Base-by-base conservation (phyloP, 768 basidiomycete species). In the Tephrocybe sp. region DNA sequence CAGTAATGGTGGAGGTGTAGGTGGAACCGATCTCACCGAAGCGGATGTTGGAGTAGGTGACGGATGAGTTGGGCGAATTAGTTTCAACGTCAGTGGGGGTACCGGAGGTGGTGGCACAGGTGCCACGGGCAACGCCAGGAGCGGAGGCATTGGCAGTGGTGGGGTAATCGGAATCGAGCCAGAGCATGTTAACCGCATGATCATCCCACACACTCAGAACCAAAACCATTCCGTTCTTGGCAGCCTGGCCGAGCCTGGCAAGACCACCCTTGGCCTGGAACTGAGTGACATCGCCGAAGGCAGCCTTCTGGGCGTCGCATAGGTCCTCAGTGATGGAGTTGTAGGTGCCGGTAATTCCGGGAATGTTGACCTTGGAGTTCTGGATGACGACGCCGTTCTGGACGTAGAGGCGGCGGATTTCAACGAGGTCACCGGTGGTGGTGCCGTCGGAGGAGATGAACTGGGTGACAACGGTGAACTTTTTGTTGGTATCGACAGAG, bases 381-480 rank as follows among this genome's bases (percentile, higher is more conserved):
- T n/a, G n/a, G n/a, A n/a, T n/a, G n/a, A n/a, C n/a, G n/a, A n/a
- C n/a, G n/a, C n/a, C n/a, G n/a, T n/a, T n/a, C n/a, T n/a, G n/a
- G n/a, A n/a, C n/a, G n/a, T n/a, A n/a, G n/a, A n/a, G n/a, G n/a
- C n/a, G n/a, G n/a, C n/a, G n/a, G n/a, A n/a, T n/a, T n/a, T n/a
- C n/a, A 42, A 64, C 65, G 64, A 82, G 76, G 28, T 66, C 69
- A 37, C 80, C 79, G 39, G 68, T 64, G 43, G 73, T 58, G 44
- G 77, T 71, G 57, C 72, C 70, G 66, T 73, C 68, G 59, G 61
- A 58, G 52, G 78, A n/a, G n/a, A n/a, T n/a, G n/a, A n/a, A n/a
- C n/a, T n/a, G n/a, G n/a, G n/a, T n/a, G n/a, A n/a, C n/a, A 77
- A 80, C 75, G 51, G 79, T 80, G 70, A 82, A 72, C 56, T 69